Percentiles rank a stretch among this genome's conserved stretches.
Evolutionary conservation across 2,329 filamentous ascomycete species (phyloP).

Genomic region (Xylaria sp.): DNA sequence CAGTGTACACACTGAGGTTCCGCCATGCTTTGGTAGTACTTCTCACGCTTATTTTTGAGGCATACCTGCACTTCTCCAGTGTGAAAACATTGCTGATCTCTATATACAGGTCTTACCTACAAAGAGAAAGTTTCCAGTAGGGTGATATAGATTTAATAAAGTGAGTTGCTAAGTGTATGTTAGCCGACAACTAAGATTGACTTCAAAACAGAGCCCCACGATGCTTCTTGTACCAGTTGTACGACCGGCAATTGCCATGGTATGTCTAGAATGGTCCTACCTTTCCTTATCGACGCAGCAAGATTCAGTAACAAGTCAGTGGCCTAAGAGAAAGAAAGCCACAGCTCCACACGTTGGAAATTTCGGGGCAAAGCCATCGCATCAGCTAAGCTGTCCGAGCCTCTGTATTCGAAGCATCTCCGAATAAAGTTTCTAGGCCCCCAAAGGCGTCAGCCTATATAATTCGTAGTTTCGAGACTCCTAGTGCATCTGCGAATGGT

Average conservation of each 20-base stretch:
- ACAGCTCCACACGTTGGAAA: too few species aligned
- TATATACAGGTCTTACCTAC: background rate
- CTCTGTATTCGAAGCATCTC: background rate
- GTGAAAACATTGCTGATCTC: too few species aligned
- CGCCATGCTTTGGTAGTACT: background rate
- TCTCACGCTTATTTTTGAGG: background rate
- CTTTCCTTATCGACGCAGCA: background rate
- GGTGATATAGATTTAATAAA: too few species aligned
- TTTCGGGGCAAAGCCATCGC: background rate
- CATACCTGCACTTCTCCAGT: background rate
- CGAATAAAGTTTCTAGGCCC: background rate
- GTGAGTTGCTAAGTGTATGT: background rate
- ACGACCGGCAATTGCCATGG: background rate
- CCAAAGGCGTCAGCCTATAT: background rate
- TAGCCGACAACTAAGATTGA: background rate
- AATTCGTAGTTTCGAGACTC: background rate
- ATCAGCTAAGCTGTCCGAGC: background rate
- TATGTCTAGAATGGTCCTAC: constrained; percentile 19
- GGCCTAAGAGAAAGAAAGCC: background rate
- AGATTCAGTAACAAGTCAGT: background rate
- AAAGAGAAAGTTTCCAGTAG: background rate
- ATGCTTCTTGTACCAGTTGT: background rate
- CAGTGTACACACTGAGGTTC: background rate
- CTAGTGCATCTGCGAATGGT: constrained; percentile 7
- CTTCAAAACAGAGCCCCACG: background rate